Evolutionary conservation across 164 flowering plant genomes (phyloP).

Genomic region (Platanus orientalis): DNA sequence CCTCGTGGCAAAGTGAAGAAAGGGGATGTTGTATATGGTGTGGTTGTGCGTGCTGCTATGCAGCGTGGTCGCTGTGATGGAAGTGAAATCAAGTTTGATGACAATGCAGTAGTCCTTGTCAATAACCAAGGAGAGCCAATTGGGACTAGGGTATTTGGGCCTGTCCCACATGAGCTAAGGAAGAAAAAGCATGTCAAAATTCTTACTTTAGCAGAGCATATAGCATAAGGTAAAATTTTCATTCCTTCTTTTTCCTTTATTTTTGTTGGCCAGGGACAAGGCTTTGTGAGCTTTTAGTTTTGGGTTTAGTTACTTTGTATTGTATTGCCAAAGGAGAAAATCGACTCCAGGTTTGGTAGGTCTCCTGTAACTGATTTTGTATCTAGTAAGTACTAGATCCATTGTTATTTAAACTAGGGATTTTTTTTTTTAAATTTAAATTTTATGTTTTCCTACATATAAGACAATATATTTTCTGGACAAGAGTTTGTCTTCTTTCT

Average conservation of each 20-base stretch:
- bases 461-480: too few species aligned
- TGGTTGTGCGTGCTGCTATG: constrained; percentile 96
- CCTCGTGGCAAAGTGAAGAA: constrained; percentile 89
- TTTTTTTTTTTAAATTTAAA: too few species aligned
- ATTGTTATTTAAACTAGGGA: too few species aligned
- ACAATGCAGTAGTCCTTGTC: constrained; percentile 83
- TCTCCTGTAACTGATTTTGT: too few species aligned
- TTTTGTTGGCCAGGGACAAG: neutral
- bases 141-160: constrained; percentile 87
- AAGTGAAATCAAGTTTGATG: constrained; percentile 84
- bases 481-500: too few species aligned
- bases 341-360: too few species aligned
- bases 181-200: constrained; percentile 85
- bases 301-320: neutral
- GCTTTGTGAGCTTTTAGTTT: neutral
- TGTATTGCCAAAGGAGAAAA: neutral
- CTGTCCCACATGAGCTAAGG: constrained; percentile 85
- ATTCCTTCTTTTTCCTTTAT: too few species aligned
- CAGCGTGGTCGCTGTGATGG: constrained; percentile 78
- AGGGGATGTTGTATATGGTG: constrained; percentile 73
- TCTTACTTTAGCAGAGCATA: constrained; percentile 68
- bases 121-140: constrained; percentile 86
- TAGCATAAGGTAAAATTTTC: constrained; percentile 36
- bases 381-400: too few species aligned
- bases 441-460: too few species aligned